A percentile compares a stretch with the other conserved stretches of the same genome.
Conservation (phyloP, 345 rosid species). For the Hypericum androsaemum region DNA sequence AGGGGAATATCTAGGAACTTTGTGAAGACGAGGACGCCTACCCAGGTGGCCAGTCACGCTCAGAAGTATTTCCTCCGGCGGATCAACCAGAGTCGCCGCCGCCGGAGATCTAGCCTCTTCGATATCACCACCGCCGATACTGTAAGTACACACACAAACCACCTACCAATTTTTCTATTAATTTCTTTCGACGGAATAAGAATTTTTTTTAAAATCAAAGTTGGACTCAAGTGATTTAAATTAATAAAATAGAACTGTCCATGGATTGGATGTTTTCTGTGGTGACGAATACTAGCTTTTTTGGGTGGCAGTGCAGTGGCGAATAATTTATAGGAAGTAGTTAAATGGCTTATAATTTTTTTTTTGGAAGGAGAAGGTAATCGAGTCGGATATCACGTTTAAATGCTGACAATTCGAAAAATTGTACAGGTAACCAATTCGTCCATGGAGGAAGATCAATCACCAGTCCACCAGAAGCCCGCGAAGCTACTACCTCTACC, state of each 20-base stretch:
- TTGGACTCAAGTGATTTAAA: no score
- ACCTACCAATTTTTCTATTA: neutral
- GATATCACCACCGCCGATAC: slow-evolving; percentile 51
- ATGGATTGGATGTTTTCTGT: no score
- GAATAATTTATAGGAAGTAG: no score
- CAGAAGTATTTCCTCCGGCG: slow-evolving; percentile 74
- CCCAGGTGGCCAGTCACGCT: slow-evolving; percentile 82
- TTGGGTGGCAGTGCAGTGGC: no score
- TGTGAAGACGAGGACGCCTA: slow-evolving; percentile 71
- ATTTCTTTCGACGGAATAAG: no score
- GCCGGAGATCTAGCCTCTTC: slow-evolving; percentile 71
- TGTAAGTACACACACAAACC: slow-evolving; percentile 12
- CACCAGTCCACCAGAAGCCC: slow-evolving; percentile 15
- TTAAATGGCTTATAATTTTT: no score
- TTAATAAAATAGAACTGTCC: no score
- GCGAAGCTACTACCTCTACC: slow-evolving; percentile 10
- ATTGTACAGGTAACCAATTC: slow-evolving; percentile 27
- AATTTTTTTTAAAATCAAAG: no score
- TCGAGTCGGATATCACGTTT: no score
- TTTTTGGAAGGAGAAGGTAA: no score
- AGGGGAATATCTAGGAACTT: slow-evolving; percentile 70
- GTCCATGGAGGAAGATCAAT: slow-evolving; percentile 31
- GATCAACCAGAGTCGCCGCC: slow-evolving; percentile 47
- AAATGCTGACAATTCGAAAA: no score
- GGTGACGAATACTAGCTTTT: no score